Evolutionary conservation across 306 rosid genomes (phyloP).

Genomic region (Arachis stenosperma): DNA sequence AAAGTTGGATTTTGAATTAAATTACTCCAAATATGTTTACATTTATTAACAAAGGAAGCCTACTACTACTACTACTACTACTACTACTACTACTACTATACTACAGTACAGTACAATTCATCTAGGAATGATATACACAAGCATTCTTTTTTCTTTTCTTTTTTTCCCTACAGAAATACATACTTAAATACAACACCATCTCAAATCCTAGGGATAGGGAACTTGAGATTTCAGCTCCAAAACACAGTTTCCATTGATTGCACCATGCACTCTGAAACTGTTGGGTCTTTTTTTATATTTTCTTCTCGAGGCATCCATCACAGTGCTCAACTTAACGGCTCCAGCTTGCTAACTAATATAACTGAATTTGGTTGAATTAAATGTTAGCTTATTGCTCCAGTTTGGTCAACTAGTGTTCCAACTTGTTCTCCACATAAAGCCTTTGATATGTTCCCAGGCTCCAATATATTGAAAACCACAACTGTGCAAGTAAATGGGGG

Average conservation of each 20-base stretch:
- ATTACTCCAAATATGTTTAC: slow-evolving; percentile 31
- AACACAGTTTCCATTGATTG: slow-evolving; percentile 31
- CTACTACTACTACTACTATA: slow-evolving; percentile 38
- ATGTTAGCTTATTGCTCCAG: slow-evolving; percentile 58
- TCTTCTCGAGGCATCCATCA: slow-evolving; percentile 38
- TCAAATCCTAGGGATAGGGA: slow-evolving; percentile 17
- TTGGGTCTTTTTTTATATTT: slow-evolving; percentile 26
- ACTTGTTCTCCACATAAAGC: slow-evolving; percentile 76
- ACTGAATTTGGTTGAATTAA: slow-evolving; percentile 38
- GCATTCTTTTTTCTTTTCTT: slow-evolving; percentile 12
- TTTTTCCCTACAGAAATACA: slow-evolving; percentile 32
- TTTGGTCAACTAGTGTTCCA: slow-evolving; percentile 66
- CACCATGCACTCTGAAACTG: not conserved
- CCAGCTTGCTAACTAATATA: slow-evolving; percentile 29
- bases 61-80: slow-evolving; percentile 33
- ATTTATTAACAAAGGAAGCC: slow-evolving; percentile 31
- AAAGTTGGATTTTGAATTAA: slow-evolving; percentile 24
- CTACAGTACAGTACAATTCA: slow-evolving; percentile 39
- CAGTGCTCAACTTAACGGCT: slow-evolving; percentile 22
- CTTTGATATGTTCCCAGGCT: slow-evolving; percentile 73
- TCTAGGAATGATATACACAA: slow-evolving; percentile 40
- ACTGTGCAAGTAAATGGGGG: slow-evolving; percentile 45
- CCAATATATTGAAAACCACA: slow-evolving; percentile 65
- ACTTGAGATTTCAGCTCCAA: slow-evolving; percentile 6
- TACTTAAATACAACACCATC: slow-evolving; percentile 33